Evolutionary conservation across 306 rosid species (phyloP).

Genomic region (Vigna reflexopilosa): DNA sequence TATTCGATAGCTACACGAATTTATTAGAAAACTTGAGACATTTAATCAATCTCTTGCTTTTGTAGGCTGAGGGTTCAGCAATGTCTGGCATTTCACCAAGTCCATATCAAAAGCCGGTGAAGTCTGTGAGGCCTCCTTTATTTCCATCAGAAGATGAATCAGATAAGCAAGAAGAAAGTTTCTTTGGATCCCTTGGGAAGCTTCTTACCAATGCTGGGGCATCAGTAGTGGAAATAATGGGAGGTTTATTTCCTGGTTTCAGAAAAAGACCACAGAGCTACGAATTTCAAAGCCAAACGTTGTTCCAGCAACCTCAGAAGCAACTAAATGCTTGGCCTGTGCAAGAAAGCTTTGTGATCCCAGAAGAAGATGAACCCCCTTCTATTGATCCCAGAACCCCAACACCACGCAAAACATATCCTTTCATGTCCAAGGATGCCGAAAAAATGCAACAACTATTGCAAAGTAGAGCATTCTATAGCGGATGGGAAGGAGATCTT

Average conservation of each 20-base stretch:
- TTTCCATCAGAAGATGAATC: constrained; percentile 79
- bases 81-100: constrained; percentile 48
- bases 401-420: constrained; percentile 81
- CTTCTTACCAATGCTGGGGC: constrained; percentile 73
- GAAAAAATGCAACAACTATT: constrained; percentile 76
- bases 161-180: constrained; percentile 84
- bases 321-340: constrained; percentile 70
- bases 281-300: constrained; percentile 55
- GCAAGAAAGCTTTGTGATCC: constrained; percentile 86
- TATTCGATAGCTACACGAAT: neutral
- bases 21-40: constrained; percentile 10
- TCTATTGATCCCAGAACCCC: constrained; percentile 77
- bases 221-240: constrained; percentile 70
- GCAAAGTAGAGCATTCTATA: constrained; percentile 71
- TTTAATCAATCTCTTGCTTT: constrained; percentile 39
- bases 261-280: constrained; percentile 56
- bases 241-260: constrained; percentile 72
- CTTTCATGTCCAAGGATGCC: constrained; percentile 86
- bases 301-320: constrained; percentile 54
- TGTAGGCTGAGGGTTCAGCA: constrained; percentile 58
- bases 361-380: constrained; percentile 90
- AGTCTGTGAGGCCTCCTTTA: constrained; percentile 76
- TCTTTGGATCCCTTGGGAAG: constrained; percentile 78
- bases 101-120: constrained; percentile 67
- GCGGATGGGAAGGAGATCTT: constrained; percentile 69